phyloP scores from a whole-genome alignment of 805 yeast genomes.

The Ogataea neopini region DNA sequence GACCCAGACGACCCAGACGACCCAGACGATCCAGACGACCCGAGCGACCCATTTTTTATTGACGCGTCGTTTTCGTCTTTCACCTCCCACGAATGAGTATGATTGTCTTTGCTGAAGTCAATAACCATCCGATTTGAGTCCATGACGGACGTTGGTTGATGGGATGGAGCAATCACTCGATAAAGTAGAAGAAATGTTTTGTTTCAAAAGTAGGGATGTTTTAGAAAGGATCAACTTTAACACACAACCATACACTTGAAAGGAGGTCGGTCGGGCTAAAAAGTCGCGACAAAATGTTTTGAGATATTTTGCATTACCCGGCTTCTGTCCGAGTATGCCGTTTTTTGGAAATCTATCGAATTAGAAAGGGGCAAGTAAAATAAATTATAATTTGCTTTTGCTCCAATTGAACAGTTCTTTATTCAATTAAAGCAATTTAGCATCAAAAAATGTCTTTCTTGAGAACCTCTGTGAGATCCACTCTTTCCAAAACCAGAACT shows the following conservation, averaged over 20 bases:
- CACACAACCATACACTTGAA: conserved; percentile 8
- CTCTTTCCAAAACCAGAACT: conserved; percentile 15
- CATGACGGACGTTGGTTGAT: background rate
- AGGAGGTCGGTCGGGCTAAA: conserved; percentile 3
- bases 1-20: no score
- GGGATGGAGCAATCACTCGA: background rate
- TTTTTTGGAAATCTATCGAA: background rate
- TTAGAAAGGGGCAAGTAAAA: background rate
- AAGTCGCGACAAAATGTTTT: background rate
- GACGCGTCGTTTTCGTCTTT: conserved; percentile 1
- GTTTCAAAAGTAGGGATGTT: background rate
- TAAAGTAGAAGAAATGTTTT: no score
- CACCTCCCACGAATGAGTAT: background rate
- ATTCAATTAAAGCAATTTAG: background rate
- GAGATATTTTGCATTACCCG: background rate
- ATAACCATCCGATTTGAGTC: background rate
- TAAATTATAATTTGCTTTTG: background rate
- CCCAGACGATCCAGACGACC: no score
- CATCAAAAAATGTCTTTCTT: conserved; percentile 25
- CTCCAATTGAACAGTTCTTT: background rate
- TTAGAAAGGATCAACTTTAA: background rate
- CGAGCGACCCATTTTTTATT: background rate
- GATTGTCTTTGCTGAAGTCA: conserved; percentile 1
- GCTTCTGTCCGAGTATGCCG: no score
- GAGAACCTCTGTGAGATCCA: conserved; percentile 30